Conservation (phyloP, 2,329 filamentous ascomycete genomes). For the Sphaceloma murrayae region DNA sequence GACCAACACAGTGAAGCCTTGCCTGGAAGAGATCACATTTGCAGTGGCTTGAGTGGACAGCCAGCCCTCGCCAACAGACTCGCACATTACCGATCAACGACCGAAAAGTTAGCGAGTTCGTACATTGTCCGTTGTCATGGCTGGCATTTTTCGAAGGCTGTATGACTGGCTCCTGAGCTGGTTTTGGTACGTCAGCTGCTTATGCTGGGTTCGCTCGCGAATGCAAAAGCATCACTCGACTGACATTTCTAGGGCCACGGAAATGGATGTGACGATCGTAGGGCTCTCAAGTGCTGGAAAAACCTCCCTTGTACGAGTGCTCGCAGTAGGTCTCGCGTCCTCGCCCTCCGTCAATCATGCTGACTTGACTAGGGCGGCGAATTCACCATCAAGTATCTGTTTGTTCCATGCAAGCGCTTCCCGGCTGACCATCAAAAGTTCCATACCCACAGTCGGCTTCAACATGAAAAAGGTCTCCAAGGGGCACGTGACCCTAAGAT, state of each 20-base stretch:
- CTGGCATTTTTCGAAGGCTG: slow-evolving; percentile 81
- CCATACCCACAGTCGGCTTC: slow-evolving; percentile 96
- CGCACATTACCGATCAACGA: too few species aligned
- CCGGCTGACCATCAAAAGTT: slow-evolving; percentile 53
- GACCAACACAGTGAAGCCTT: too few species aligned
- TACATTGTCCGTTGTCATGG: slow-evolving; percentile 52
- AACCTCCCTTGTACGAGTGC: slow-evolving; percentile 83
- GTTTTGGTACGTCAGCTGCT: slow-evolving; percentile 66
- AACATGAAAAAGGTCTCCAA: slow-evolving; percentile 98
- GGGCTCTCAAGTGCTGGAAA: slow-evolving; percentile 97
- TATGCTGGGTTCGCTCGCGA: neutral
- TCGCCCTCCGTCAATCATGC: slow-evolving; percentile 21
- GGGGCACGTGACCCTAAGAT: slow-evolving; percentile 96
- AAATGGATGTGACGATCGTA: slow-evolving; percentile 99
- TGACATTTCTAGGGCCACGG: slow-evolving; percentile 65
- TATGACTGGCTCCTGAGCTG: slow-evolving; percentile 98
- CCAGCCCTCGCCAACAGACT: too few species aligned
- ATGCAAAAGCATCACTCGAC: neutral
- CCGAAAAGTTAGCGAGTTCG: too few species aligned
- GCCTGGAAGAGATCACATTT: too few species aligned
- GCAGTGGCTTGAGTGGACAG: too few species aligned
- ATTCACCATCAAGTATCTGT: slow-evolving; percentile 99
- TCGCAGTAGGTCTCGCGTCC: slow-evolving; percentile 64
- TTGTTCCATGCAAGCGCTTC: too few species aligned
- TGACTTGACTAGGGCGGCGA: slow-evolving; percentile 70